Evolutionary conservation across 768 basidiomycete species (phyloP).

Genomic region (Psilocybe cyanescens): DNA sequence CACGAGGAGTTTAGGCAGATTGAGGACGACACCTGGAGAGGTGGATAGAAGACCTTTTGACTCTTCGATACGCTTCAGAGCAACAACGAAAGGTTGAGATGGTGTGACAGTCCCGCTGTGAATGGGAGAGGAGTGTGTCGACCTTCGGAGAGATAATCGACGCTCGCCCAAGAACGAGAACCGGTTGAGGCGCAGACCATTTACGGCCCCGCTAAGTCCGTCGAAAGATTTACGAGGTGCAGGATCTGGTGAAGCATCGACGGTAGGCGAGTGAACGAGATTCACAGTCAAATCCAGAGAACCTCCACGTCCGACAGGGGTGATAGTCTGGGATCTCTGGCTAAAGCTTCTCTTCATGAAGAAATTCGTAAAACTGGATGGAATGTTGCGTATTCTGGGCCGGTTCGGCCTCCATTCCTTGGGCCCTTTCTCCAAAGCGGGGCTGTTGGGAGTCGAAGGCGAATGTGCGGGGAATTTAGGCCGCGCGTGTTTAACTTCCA

Average conservation of each 20-base stretch:
- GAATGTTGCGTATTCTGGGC: slow-evolving; percentile 32
- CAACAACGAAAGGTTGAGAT: slow-evolving; percentile 37
- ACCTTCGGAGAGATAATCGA: slow-evolving; percentile 22
- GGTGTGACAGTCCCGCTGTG: background rate
- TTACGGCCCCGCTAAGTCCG: slow-evolving; percentile 13
- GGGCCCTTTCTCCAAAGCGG: background rate
- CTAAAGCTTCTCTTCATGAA: slow-evolving; percentile 30
- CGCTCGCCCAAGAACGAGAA: slow-evolving; percentile 44
- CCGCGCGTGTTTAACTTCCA: slow-evolving; percentile 48
- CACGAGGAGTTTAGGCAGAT: slow-evolving; percentile 50
- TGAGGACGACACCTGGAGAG: slow-evolving; percentile 51
- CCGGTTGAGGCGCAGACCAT: slow-evolving; percentile 29
- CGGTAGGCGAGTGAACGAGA: slow-evolving; percentile 10
- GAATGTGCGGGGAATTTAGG: slow-evolving; percentile 28
- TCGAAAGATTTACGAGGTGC: slow-evolving; percentile 33
- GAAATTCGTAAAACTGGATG: slow-evolving; percentile 44
- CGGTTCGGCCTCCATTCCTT: slow-evolving; percentile 11
- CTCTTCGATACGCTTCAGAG: slow-evolving; percentile 44
- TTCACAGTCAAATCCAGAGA: slow-evolving; percentile 43
- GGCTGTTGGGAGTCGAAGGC: slow-evolving; percentile 24
- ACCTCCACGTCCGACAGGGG: slow-evolving; percentile 31
- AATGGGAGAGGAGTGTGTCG: background rate
- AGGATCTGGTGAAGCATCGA: slow-evolving; percentile 13
- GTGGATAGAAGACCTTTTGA: slow-evolving; percentile 51
- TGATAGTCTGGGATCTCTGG: slow-evolving; percentile 26